Base-by-base conservation (phyloP, 2,329 filamentous ascomycete species). In the Camptophora hylomeconis region DNA sequence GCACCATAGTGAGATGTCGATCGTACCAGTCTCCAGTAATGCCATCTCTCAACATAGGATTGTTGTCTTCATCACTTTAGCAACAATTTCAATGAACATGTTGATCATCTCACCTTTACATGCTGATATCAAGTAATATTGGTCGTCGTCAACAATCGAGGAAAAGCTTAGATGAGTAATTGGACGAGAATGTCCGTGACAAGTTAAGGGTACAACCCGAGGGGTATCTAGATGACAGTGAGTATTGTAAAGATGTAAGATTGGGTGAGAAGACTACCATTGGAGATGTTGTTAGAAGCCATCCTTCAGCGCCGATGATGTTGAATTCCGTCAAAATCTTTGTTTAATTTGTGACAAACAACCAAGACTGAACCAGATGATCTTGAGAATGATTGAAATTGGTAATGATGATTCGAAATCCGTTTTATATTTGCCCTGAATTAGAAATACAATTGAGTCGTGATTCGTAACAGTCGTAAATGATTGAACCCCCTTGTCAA, bases 31-130 rank as follows among this genome's bases (percentile, higher is more conserved):
- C 86, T 35, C 89, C 89, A 26, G 87, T 98, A 37, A 92, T 71
- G 39, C 89, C 89, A 60, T 95, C 83, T 42, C 89, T 81, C 45
- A 98, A 78, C 86, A 95, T 95, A 28, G 89, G 89, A 53, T 95
- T 95, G 50, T 87, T 87, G 64, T 98, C 89, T 86, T 54, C 31
- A 35, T 35, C 14, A 29, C 8, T 14, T 39, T n/a, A 36, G 33
- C 5, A 11, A 28, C 6, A 14, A 10, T 10, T 17, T 28, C 19
- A 20, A 24, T n/a, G 22, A 17, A 12, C 10, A 16, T 32, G 13
- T 17, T n/a, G 22, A 16, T 16, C 25, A 6, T 8, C 19, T 31
- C 50, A 82, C 79, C 79, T 67, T 92, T 92, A 65, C 83, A 89
- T 42, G 86, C 84, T 15, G 86, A 93, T 41, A 94, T 86, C 49